Conservation (phyloP, 768 basidiomycete species). For the Paxillus involutus region DNA sequence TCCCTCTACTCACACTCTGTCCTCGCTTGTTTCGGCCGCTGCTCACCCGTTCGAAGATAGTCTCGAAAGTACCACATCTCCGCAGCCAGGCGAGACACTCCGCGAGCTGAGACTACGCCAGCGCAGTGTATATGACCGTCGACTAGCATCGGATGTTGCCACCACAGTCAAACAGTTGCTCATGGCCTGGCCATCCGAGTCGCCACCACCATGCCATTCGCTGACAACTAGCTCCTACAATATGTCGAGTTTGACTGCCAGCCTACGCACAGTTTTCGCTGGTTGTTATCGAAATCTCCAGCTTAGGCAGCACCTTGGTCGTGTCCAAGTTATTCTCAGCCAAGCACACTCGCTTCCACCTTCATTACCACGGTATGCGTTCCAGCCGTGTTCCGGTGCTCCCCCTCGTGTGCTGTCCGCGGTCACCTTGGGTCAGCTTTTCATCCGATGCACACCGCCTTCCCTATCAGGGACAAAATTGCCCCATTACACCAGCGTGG, state of each 20-base stretch:
- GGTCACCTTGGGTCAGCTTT: background rate
- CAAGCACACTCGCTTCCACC: background rate
- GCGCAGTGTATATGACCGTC: constrained; percentile 1
- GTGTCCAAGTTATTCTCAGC: constrained; percentile 10
- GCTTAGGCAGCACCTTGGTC: constrained; percentile 13
- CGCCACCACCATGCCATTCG: constrained; percentile 5
- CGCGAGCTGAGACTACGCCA: constrained; percentile 3
- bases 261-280: constrained; percentile 3
- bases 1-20: constrained; percentile 1
- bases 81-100: background rate
- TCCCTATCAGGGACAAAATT: background rate
- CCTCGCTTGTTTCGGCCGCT: background rate
- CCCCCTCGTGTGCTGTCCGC: background rate
- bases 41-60: constrained; percentile 9
- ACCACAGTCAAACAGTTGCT: constrained; percentile 1
- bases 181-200: constrained; percentile 20
- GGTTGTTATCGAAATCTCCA: constrained; percentile 16
- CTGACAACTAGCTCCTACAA: constrained; percentile 5
- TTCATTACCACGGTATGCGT: constrained; percentile 1
- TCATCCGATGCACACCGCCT: constrained; percentile 4
- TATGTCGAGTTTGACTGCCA: background rate
- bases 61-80: constrained; percentile 5
- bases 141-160: constrained; percentile 4
- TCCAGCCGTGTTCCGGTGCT: background rate
- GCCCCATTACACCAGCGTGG: background rate